Evolutionary conservation across 2,329 filamentous ascomycete species (phyloP), one percentile per base, ranked within the genome.

Genomic region (Tothia fuscella): DNA sequence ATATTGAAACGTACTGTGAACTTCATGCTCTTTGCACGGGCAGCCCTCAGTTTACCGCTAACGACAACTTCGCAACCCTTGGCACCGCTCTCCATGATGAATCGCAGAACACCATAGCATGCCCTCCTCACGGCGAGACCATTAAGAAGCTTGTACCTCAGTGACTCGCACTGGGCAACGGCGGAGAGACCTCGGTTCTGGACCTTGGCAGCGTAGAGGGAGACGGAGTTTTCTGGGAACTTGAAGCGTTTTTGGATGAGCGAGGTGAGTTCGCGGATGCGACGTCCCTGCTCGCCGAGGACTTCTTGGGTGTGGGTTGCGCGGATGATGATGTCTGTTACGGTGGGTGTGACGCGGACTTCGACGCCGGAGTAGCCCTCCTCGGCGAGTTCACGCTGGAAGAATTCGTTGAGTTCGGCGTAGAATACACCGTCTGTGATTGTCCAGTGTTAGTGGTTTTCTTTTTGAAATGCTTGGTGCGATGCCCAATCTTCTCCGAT

Each of bases 181-280:
- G 91, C 91, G 62, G 89, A 96, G 56, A 98, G 88, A 84, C 91
- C 91, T 67, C 91, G 89, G 78, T 95, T 96, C 79, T 96, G 91
- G 65, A 98, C 91, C 82, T 98, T 98, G 71, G 91, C 93, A 72
- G 91, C 91, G 71, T 98, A 98, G 64, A 98, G 87, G 55, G 91
- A 96, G 68, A 98, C 91, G 59, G 83, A 93, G 84, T 96, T 96
- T 77, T 96, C 89, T 72, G 91, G 89, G 82, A 98, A 98, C 79
- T 95, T 95, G 85, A 98, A 98, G 66, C 91, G 88, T 84, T 98
- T 96, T 78, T 98, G 93, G 78, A 98, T 98, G 67, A 98, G 82
- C 63, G 87, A 95, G 67, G 91, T 98, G 71, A 98, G 87, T 79
- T 98, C 91, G 70, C 91, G 89, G 71, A 98, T 98, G 75, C 91